A percentile compares a stretch with the other conserved stretches of the same genome.
phyloP scores from a whole-genome alignment of 1,284 basidiomycete genomes.

The Moesziomyces parantarcticus region DNA sequence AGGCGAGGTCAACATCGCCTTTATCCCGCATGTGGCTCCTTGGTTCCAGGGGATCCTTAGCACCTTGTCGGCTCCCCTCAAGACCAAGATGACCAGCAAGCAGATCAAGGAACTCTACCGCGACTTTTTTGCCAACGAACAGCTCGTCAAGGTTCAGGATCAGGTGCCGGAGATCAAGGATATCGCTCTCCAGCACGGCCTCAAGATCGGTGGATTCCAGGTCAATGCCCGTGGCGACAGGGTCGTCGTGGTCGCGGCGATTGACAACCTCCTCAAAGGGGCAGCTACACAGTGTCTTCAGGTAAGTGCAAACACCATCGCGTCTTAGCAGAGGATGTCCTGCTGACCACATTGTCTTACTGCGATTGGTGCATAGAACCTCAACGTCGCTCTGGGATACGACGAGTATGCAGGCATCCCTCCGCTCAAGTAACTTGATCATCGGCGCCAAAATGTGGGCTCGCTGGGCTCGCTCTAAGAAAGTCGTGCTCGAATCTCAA shows the following conservation, averaged over 20 bases:
- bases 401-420: constrained; percentile 88
- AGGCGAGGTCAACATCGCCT: constrained; percentile 77
- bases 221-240: constrained; percentile 87
- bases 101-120: constrained; percentile 82
- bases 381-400: constrained; percentile 92
- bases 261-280: constrained; percentile 96
- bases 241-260: constrained; percentile 80
- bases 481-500: too few relatives aligned
- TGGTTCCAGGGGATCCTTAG: constrained; percentile 98
- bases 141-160: constrained; percentile 76
- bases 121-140: constrained; percentile 80
- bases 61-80: constrained; percentile 83
- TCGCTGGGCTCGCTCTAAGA: too few relatives aligned
- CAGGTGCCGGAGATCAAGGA: constrained; percentile 82
- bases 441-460: too few relatives aligned
- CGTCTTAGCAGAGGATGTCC: too few relatives aligned
- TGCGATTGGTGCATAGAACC: constrained; percentile 75
- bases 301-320: constrained; percentile 70
- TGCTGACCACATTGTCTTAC: neutral
- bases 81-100: constrained; percentile 74
- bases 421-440: constrained; percentile 26
- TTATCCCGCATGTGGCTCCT: constrained; percentile 86
- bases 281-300: constrained; percentile 97
- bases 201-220: constrained; percentile 92
- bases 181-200: constrained; percentile 84